phyloP scores from a whole-genome alignment of 2,329 filamentous ascomycete genomes.

The Trichoderma sp. region DNA sequence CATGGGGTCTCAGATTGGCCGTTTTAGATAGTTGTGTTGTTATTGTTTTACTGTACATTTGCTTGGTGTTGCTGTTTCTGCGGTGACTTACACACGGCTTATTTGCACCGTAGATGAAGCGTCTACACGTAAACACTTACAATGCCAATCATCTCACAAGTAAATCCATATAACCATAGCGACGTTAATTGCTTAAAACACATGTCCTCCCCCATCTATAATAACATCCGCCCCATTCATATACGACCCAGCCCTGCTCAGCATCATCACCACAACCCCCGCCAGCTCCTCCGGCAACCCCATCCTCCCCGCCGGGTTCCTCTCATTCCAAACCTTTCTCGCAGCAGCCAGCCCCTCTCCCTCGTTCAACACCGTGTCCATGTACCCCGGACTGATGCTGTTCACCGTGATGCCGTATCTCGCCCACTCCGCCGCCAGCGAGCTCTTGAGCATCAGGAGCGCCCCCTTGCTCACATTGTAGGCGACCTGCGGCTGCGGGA shows the following conservation, averaged over 20 bases:
- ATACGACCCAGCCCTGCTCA: conserved; percentile 60
- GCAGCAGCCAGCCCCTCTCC: conserved; percentile 55
- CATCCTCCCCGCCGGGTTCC: conserved; percentile 65
- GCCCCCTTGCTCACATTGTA: conserved; percentile 73
- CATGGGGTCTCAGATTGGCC: neutral
- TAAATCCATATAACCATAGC: neutral
- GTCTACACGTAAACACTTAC: neutral
- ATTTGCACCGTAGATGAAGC: neutral
- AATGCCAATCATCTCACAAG: neutral
- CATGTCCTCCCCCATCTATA: conserved; percentile 53
- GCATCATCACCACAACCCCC: conserved; percentile 58
- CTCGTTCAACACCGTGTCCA: conserved; percentile 72
- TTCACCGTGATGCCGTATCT: conserved; percentile 68
- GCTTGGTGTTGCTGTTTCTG: neutral
- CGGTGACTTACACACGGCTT: neutral
- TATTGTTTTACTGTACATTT: neutral
- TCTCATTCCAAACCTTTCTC: conserved; percentile 52
- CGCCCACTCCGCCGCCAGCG: conserved; percentile 71
- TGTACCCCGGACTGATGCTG: conserved; percentile 68
- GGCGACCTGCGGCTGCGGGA: conserved; percentile 65
- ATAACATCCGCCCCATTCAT: conserved; percentile 66
- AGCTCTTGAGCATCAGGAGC: conserved; percentile 59
- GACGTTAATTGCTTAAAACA: conserved; percentile 14
- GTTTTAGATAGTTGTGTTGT: neutral
- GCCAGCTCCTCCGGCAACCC: conserved; percentile 60